Evolutionary conservation across 768 basidiomycete genomes (phyloP), one percentile per base, ranked within the genome.

Genomic region (Pisolithus sp.): DNA sequence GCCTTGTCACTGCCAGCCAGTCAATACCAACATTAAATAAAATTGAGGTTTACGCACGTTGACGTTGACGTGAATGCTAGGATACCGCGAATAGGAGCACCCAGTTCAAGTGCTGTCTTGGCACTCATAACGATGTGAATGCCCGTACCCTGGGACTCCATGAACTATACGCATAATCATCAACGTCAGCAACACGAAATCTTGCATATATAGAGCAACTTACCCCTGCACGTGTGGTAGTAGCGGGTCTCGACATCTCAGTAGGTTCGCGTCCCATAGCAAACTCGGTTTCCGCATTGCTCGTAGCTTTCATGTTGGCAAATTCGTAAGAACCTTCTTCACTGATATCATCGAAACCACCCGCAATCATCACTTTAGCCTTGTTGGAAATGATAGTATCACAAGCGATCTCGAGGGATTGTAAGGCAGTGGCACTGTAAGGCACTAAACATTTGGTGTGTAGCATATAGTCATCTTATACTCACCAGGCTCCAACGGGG

Each of bases 261-360:
- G 90, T 93, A 6, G 96, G 94, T 70, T 99, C 96, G 59, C 96
- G 93, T 55, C 96, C 96, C 89, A 96, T 96, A 4, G 94, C 95
- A 63, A 97, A 90, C 69, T 99, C 96, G 28, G 91, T 91, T 69
- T 93, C 91, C 1, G 94, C 86, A 63, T 95, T 97, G 71, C 89
- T 92, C 5, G 96, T 99, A 1, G 96, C 96, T 71, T 97, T 96
- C 96, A 99, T 99, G 76, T 98, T 97, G 46, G 93, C 96, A 70
- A 99, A 99, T 69, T 99, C 95, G 68, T 85, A 97, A 7, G 95
- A 97, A 17, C 95, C 96, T 71, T 99, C 96, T 70, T 99, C 96
- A 57, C 87, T 89, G 67, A 98, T 81, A 67, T 99, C 96, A 63
- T 99, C 96, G 73, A 94, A 97, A 52, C 96, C 96, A 67, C 96